These are phyloP conservation scores for Penicillium herquei DNA, from an alignment of 495 filamentous ascomycete genomes.

Conservation along the genomic window DNA sequence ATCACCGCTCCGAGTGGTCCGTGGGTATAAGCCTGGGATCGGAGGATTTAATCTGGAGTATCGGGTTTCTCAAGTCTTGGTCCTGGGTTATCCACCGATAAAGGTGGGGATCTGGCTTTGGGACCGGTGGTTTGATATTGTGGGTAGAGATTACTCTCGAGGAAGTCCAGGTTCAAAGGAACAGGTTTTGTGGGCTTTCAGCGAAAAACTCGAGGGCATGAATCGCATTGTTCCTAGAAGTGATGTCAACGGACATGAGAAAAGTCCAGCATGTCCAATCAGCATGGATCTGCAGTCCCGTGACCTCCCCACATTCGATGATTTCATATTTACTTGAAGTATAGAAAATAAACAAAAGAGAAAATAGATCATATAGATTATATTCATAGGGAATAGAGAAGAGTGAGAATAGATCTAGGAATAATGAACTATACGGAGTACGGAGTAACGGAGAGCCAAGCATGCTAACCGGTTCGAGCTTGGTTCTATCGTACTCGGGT, in stretches of 20 bases:
- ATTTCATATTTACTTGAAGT: not conserved
- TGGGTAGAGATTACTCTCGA: no score
- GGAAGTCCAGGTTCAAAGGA: not conserved
- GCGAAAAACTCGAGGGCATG: not conserved
- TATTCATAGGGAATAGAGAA: not conserved
- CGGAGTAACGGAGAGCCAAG: not conserved
- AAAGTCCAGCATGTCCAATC: not conserved
- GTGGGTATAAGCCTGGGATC: not conserved
- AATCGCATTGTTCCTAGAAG: not conserved
- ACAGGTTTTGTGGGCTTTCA: not conserved
- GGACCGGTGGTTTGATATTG: no score
- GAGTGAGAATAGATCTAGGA: not conserved
- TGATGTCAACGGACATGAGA: slow-evolving; percentile 2
- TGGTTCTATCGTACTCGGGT: not conserved
- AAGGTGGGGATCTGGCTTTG: no score
- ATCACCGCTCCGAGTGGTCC: not conserved
- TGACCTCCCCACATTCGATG: slow-evolving; percentile 10
- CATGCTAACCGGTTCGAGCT: not conserved
- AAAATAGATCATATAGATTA: not conserved
- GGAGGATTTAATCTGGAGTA: no score
- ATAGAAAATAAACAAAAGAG: not conserved
- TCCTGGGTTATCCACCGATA: no score
- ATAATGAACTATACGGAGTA: not conserved
- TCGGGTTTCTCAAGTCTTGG: no score
- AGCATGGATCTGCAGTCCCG: slow-evolving; percentile 14